Evolutionary conservation across 139 green algal species (phyloP), one percentile per base, ranked within the genome.

Genomic region (Chlorella vulgaris): DNA sequence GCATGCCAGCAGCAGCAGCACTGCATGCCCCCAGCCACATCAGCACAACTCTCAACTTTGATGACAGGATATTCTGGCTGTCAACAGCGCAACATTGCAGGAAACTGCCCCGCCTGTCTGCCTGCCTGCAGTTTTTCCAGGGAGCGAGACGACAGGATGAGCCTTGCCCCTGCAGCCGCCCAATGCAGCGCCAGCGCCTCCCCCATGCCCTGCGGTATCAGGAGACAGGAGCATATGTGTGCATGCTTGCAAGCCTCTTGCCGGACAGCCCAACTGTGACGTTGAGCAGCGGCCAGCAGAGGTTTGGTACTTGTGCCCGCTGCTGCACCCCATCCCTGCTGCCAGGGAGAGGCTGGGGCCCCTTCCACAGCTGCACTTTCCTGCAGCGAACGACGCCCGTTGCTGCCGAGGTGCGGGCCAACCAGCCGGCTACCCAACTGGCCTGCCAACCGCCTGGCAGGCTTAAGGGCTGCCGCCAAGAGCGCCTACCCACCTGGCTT

Each of bases 81-180:
- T 58, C 10, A 58, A 58, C 47, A 58, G 55, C 55, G 22, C 55
- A n/a, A 31, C 18, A n/a, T n/a, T 15, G 55, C 55, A 65, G 55
- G 18, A 28, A 65, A 21, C 55, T n/a, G 55, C 55, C n/a, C 35
- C 43, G n/a, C n/a, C n/a, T n/a, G n/a, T n/a, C n/a, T n/a, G n/a
- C n/a, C n/a, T 35, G 89, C 89, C 86, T 93, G 42, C 36, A 95
- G 81, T 40, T 88, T 85, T 0, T 92, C 86, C 29, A 69, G 39
- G 15, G 85, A 91, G 22, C 93, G 83, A 1, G 92, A 88, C 29
- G 91, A 94, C 18, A 97, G 86, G 42, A 97, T 93, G 29, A 96
- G 83, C 58, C 63, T 79, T 0, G 93, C 90, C 3, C 91, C 92
- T 7, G 83, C 76, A 0, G 43, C 66, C 3, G 92, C 91, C 80